These are phyloP conservation scores for Ambrosia hybrid DNA, from an alignment of 140 eudicot genomes.

Conservation along the genomic window DNA sequence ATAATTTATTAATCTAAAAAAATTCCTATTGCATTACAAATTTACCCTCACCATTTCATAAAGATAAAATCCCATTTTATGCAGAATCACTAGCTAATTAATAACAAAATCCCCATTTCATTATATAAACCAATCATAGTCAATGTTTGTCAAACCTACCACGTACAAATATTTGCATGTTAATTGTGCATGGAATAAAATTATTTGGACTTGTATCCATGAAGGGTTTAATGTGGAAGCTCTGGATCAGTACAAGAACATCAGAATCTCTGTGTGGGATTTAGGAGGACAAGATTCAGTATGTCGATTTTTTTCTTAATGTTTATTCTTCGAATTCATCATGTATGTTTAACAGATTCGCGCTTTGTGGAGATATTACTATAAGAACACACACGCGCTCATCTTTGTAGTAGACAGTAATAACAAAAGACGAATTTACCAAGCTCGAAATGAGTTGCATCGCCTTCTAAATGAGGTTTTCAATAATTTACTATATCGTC, in stretches of 20 bases:
- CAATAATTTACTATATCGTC: neutral
- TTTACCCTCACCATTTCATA: too few species aligned
- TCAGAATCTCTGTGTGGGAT: constrained; percentile 67
- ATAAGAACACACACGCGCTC: constrained; percentile 45
- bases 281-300: constrained; percentile 65
- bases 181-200: neutral
- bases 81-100: too few species aligned
- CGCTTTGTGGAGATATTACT: constrained; percentile 65
- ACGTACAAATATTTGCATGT: neutral
- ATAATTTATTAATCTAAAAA: too few species aligned
- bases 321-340: neutral
- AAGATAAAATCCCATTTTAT: too few species aligned
- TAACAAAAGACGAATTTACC: constrained; percentile 46
- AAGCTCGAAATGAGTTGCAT: constrained; percentile 66
- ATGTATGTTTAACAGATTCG: constrained; percentile 43
- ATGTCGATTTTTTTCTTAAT: constrained; percentile 10
- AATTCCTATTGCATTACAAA: too few species aligned
- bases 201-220: neutral
- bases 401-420: constrained; percentile 58
- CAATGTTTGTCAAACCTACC: neutral
- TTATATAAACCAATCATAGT: too few species aligned
- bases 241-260: constrained; percentile 51
- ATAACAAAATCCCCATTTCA: too few species aligned
- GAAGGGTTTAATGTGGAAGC: constrained; percentile 70
- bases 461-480: constrained; percentile 52